A percentile compares a stretch with the other conserved stretches of the same genome.
Evolutionary conservation across 352 stramenopile genomes (phyloP).

Genomic region (Peronospora destructor): DNA sequence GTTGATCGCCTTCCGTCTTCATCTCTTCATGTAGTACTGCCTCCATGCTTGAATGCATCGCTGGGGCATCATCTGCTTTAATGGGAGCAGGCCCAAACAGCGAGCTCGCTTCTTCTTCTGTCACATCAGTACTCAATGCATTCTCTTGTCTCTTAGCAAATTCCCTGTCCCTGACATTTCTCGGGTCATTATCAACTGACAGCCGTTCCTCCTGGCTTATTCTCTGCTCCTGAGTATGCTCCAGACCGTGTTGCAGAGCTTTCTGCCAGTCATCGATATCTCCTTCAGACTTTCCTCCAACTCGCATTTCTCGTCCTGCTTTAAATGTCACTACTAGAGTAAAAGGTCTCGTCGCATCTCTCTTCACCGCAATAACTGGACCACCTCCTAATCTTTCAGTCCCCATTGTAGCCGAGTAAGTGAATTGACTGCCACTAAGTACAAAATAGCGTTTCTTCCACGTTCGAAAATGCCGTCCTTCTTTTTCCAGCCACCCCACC

Average conservation of each 20-base stretch:
- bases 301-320: constrained; percentile 55
- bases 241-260: constrained; percentile 37
- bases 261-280: constrained; percentile 72
- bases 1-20: constrained; percentile 15
- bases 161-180: constrained; percentile 20
- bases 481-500: constrained; percentile 65
- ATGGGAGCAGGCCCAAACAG: constrained; percentile 22
- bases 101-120: constrained; percentile 26
- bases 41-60: constrained; percentile 17
- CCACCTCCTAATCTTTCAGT: constrained; percentile 41
- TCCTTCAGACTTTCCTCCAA: constrained; percentile 52
- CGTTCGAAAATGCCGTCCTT: constrained; percentile 54
- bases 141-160: constrained; percentile 30
- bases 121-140: constrained; percentile 13
- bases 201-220: constrained; percentile 18
- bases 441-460: constrained; percentile 79
- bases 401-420: constrained; percentile 53
- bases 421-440: constrained; percentile 49
- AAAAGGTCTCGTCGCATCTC: constrained; percentile 50
- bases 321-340: constrained; percentile 61
- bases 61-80: constrained; percentile 9
- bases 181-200: constrained; percentile 25
- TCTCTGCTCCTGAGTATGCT: constrained; percentile 31
- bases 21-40: constrained; percentile 9
- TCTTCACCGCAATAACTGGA: constrained; percentile 46